Conservation (phyloP, 164 flowering plant genomes). For the Protea cynaroides region DNA sequence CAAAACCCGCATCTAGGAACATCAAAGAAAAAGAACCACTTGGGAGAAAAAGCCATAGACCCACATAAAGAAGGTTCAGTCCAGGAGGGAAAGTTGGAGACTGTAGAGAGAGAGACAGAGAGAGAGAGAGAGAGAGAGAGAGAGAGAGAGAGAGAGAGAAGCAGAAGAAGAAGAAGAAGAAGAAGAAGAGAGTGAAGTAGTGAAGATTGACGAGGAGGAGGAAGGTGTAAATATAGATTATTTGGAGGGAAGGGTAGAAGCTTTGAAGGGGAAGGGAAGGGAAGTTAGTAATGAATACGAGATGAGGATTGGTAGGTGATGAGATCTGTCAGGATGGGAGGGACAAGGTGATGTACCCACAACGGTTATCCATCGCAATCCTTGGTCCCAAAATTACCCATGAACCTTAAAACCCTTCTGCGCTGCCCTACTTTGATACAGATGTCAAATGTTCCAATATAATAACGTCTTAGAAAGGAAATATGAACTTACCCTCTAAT, state of each 20-base stretch:
- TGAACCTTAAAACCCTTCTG: constrained; percentile 29
- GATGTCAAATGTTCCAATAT: no score
- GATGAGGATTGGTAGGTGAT: constrained; percentile 27
- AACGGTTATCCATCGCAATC: constrained; percentile 62
- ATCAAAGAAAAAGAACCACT: constrained; percentile 18
- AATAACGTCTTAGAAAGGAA: constrained; percentile 17
- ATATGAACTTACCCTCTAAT: constrained; percentile 16
- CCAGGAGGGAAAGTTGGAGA: not conserved
- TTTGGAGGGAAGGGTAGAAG: constrained; percentile 14
- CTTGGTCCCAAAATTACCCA: constrained; percentile 30
- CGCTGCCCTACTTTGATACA: no score
- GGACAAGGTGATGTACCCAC: constrained; percentile 23
- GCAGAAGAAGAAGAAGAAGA: constrained; percentile 5
- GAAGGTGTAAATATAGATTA: no score
- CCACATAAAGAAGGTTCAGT: not conserved
- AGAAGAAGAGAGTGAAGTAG: constrained; percentile 1
- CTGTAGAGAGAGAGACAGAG: not conserved
- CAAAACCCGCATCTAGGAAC: constrained; percentile 6
- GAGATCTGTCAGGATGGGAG: constrained; percentile 22
- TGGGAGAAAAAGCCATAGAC: constrained; percentile 7
- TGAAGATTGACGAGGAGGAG: constrained; percentile 4
- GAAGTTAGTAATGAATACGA: constrained; percentile 22
- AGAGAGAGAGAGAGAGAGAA: not conserved
- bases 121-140: not conserved
- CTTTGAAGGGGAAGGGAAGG: not conserved